Evolutionary conservation across 2,329 filamentous ascomycete species (phyloP), one percentile per base, ranked within the genome.

Genomic region (Zalaria obscura): DNA sequence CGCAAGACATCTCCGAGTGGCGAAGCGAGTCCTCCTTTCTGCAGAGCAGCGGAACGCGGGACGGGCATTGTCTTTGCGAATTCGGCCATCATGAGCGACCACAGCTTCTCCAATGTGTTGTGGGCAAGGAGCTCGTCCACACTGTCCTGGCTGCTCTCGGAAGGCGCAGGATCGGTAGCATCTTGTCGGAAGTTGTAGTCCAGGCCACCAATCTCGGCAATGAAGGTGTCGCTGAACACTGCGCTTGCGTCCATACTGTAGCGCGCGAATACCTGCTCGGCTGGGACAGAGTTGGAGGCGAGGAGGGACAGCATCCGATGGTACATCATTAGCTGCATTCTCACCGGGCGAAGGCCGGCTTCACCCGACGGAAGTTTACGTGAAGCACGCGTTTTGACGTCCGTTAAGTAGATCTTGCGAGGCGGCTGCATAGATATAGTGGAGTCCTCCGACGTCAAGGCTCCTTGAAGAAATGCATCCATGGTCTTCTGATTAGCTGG

Each of bases 271-370:
- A 96, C 68, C 0, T 68, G 63, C 18, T 75, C 61, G 31, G 86
- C 83, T 43, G 86, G 75, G 0, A 94, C 69, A 5, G 72, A 70
- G 39, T 80, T 80, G 0, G 75, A 71, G 1, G 81, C 83, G 52
- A 96, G 76, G 3, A 78, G 72, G 6, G 78, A 76, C n/a, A 98
- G 68, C 40, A 96, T 77, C 26, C 79, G 78, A 49, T 89, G 87
- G 56, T 96, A 98, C 0, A 96, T 67, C 61, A 93, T 87, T 0
- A 96, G 68, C 56, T 98, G 91, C 45, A 95, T 80, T 51, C 80
- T 76, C 1, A 87, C 84, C 0, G 85, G 84, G 7, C 82, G 75
- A 36, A 85, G 69, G 0, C 78, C 74, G 1, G 75, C 66, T 25
- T 76, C 75, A 1, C 73, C 73, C 2, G 74, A 69, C 1, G 87